Evolutionary conservation across 2,329 filamentous ascomycete genomes (phyloP).

Genomic region (Chlorencoelia australis): DNA sequence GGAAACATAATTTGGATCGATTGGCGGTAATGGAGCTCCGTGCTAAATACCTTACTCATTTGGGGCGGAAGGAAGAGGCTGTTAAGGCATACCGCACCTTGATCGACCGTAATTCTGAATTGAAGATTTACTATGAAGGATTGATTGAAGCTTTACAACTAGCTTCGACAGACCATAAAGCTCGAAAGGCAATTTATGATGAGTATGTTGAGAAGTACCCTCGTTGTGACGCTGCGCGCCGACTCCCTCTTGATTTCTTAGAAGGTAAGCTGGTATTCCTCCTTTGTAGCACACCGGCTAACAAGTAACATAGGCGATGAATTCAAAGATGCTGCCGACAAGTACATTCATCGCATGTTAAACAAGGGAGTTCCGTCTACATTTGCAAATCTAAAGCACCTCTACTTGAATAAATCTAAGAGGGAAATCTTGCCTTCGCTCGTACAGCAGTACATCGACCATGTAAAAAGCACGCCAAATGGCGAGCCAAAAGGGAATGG

Average conservation of each 20-base stretch:
- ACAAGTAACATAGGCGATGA: slow-evolving; percentile 52
- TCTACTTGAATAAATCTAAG: slow-evolving; percentile 73
- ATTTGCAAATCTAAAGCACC: slow-evolving; percentile 91
- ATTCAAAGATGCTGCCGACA: slow-evolving; percentile 67
- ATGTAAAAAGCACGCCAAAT: slow-evolving; percentile 36
- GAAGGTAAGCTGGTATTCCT: slow-evolving; percentile 41
- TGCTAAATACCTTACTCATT: slow-evolving; percentile 71
- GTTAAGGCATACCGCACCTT: slow-evolving; percentile 70
- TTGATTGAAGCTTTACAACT: slow-evolving; percentile 62
- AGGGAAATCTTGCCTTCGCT: slow-evolving; percentile 65
- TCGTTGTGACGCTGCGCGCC: slow-evolving; percentile 72
- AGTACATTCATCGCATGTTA: slow-evolving; percentile 75
- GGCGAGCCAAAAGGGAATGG: slow-evolving; percentile 33
- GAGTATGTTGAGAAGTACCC: slow-evolving; percentile 74
- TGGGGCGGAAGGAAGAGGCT: slow-evolving; percentile 72
- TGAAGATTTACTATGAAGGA: slow-evolving; percentile 74
- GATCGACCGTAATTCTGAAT: slow-evolving; percentile 79
- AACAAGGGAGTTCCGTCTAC: slow-evolving; percentile 90
- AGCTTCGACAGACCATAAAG: slow-evolving; percentile 46
- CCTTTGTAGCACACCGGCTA: slow-evolving; percentile 10
- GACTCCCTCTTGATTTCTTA: slow-evolving; percentile 84
- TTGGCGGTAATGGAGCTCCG: slow-evolving; percentile 76
- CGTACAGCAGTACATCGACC: slow-evolving; percentile 67
- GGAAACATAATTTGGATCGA: slow-evolving; percentile 72
- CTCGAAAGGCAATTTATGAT: slow-evolving; percentile 66